These are phyloP conservation scores for Pichia eremophila DNA, from an alignment of 805 yeast genomes.

Conservation along the genomic window DNA sequence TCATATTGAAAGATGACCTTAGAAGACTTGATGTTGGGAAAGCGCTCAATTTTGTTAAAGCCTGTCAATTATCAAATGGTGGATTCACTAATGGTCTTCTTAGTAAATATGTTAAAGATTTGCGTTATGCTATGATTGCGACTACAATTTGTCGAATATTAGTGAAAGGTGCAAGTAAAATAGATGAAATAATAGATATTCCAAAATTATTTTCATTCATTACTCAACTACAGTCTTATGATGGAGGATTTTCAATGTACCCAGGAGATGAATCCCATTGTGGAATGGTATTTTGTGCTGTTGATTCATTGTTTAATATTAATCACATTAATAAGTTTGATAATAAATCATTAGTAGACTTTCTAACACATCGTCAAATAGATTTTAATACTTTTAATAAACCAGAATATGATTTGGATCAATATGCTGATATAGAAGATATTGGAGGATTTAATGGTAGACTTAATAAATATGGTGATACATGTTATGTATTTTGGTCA, in stretches of 20 bases:
- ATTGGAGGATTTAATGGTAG: slow-evolving; percentile 83
- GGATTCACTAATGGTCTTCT: slow-evolving; percentile 43
- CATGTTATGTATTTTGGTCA: slow-evolving; percentile 86
- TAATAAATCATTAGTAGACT: slow-evolving; percentile 32
- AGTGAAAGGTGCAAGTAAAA: slow-evolving; percentile 12
- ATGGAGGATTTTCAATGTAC: slow-evolving; percentile 65
- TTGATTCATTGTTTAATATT: slow-evolving; percentile 47
- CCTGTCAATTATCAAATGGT: slow-evolving; percentile 56
- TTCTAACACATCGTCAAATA: slow-evolving; percentile 62
- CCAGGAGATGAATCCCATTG: slow-evolving; percentile 61
- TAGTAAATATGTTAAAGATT: slow-evolving; percentile 44
- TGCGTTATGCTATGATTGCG: slow-evolving; percentile 70
- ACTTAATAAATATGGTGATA: slow-evolving; percentile 73
- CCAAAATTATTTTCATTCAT: slow-evolving; percentile 32
- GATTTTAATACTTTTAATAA: slow-evolving; percentile 26
- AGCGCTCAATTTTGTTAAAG: slow-evolving; percentile 44
- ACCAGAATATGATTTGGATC: slow-evolving; percentile 20
- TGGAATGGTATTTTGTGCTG: slow-evolving; percentile 80
- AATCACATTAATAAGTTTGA: slow-evolving; percentile 12
- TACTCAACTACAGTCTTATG: slow-evolving; percentile 28
- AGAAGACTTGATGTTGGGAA: slow-evolving; percentile 29
- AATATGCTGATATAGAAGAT: slow-evolving; percentile 36
- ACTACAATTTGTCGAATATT: slow-evolving; percentile 47
- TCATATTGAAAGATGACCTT: slow-evolving; percentile 40
- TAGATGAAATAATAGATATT: slow-evolving; percentile 34